These are phyloP conservation scores for Hypsizygus marmoreus DNA, from an alignment of 768 basidiomycete species.

Conservation along the genomic window DNA sequence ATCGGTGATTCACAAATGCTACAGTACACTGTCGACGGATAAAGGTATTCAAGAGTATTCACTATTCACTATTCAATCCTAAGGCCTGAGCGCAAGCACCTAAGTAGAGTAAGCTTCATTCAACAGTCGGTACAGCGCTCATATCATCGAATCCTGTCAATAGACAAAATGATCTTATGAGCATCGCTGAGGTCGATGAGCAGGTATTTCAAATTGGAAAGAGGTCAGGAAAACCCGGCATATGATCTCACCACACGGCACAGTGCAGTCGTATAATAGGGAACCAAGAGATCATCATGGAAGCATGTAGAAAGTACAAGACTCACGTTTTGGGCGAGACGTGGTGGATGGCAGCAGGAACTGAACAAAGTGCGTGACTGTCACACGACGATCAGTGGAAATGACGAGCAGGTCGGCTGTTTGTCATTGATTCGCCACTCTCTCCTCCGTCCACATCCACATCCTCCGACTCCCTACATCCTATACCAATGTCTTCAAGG, in stretches of 20 bases:
- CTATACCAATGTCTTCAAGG: constrained; percentile 58
- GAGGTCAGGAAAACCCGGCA: constrained; percentile 47
- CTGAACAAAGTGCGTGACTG: constrained; percentile 13
- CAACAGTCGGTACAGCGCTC: too few relatives aligned
- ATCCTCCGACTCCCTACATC: constrained; percentile 13
- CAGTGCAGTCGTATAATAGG: constrained; percentile 59
- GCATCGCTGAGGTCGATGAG: not conserved
- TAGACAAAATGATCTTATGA: not conserved
- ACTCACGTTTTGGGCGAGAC: constrained; percentile 21
- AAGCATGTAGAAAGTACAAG: constrained; percentile 5
- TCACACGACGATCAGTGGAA: constrained; percentile 2
- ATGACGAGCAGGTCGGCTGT: constrained; percentile 3
- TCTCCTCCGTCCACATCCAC: too few relatives aligned
- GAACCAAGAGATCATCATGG: constrained; percentile 55
- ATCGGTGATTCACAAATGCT: too few relatives aligned
- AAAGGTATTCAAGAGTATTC: too few relatives aligned
- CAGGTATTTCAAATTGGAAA: not conserved
- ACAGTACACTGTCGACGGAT: too few relatives aligned
- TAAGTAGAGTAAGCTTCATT: too few relatives aligned
- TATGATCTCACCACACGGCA: constrained; percentile 39
- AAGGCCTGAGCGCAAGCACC: too few relatives aligned
- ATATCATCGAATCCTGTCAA: too few relatives aligned
- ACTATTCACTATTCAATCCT: too few relatives aligned
- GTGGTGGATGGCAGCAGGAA: constrained; percentile 11
- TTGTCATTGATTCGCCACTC: constrained; percentile 14